Evolutionary conservation across 2,329 filamentous ascomycete species (phyloP), one percentile per base, ranked within the genome.

Genomic region (Xylaria sp.): DNA sequence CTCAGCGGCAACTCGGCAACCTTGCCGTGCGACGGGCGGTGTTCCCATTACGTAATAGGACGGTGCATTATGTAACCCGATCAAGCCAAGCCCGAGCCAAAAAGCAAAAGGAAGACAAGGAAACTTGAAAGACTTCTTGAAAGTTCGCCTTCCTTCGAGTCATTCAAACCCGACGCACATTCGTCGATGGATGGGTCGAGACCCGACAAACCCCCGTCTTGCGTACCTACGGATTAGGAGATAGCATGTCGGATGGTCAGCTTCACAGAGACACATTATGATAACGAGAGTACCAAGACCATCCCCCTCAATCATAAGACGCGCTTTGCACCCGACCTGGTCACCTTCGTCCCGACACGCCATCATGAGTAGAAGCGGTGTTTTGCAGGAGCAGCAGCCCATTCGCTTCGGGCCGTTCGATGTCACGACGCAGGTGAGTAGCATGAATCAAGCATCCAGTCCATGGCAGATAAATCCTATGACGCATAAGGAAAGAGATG

Each of bases 391-490:
- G 42, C 11, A 46, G 13, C 55, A 54, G 10, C 53, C 65, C 52
- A 73, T 93, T 66, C 80, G 85, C 70, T 94, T 95, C 70, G 90
- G 91, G 11, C 82, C 86, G 7, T 92, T 89, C 70, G 79, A 89
- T 60, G 89, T 95, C 57, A 90, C 89, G 10, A 79, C 84, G 16
- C 90, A 92, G 78, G 88, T 89, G 75, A 67, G 76, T 65, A 35
- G 4, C 23, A 30, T 30, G 23, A 30, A 30, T 30, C 23, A 5
- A 30, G 23, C 23, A 23, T 30, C 23, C 4, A 30, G 23, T 30
- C 5, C 23, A 30, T 30, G 23, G 23, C 23, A 30, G 4, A 30
- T 30, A 30, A 30, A 30, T 30, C 23, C 4, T 30, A 30, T 5
- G 1, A 30, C 23, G 23, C 23, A 30, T 6, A 30, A 30, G 23